Evolutionary conservation across 2,329 filamentous ascomycete species (phyloP).

Genomic region (Magnaporthiopsis poae): DNA sequence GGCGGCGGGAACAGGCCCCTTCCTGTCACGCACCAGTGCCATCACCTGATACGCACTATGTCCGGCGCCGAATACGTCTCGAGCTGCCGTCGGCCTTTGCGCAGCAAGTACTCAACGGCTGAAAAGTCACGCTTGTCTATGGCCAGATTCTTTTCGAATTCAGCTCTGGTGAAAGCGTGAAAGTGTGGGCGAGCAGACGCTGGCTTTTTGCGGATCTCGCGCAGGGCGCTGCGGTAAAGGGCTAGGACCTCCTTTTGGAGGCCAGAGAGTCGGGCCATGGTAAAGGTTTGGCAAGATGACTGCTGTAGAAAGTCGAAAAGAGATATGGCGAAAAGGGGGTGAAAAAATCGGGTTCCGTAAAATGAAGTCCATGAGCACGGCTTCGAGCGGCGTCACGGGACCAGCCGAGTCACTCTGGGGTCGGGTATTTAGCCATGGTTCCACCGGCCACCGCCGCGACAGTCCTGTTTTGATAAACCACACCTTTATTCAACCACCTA

Average conservation of each 20-base stretch:
- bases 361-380: slow-evolving; percentile 25
- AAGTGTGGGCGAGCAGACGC: slow-evolving; percentile 51
- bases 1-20: too few species aligned
- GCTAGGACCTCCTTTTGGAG: slow-evolving; percentile 81
- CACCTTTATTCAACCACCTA: too few species aligned
- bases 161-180: slow-evolving; percentile 54
- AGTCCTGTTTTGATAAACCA: too few species aligned
- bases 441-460: too few species aligned
- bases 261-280: slow-evolving; percentile 54
- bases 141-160: slow-evolving; percentile 62
- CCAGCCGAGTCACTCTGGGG: too few species aligned
- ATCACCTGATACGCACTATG: slow-evolving; percentile 61
- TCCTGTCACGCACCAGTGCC: background rate
- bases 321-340: background rate
- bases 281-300: slow-evolving; percentile 16
- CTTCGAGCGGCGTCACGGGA: too few species aligned
- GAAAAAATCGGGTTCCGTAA: too few species aligned
- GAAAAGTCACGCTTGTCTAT: slow-evolving; percentile 77
- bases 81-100: slow-evolving; percentile 72
- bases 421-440: too few species aligned
- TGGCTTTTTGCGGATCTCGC: slow-evolving; percentile 73
- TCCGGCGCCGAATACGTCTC: slow-evolving; percentile 71
- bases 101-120: slow-evolving; percentile 73
- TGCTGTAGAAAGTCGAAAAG: background rate
- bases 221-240: slow-evolving; percentile 77